phyloP scores from a whole-genome alignment of 805 yeast genomes.

The Candida maesae region DNA sequence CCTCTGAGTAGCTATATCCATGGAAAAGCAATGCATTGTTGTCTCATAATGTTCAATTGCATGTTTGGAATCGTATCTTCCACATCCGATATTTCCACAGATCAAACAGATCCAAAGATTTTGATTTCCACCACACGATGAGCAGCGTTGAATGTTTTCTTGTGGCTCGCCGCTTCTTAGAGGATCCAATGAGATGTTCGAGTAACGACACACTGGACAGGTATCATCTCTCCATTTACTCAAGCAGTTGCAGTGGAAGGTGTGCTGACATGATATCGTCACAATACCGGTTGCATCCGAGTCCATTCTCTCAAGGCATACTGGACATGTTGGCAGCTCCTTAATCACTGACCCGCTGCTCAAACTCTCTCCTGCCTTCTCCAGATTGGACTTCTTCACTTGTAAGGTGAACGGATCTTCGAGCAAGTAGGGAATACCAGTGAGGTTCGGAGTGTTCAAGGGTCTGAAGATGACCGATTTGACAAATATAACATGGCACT shows the following conservation, averaged over 20 bases:
- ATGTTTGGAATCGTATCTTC: constrained; percentile 80
- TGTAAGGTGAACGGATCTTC: constrained; percentile 66
- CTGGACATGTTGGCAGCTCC: constrained; percentile 91
- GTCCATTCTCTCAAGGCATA: constrained; percentile 86
- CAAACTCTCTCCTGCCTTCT: constrained; percentile 3
- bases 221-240: constrained; percentile 87
- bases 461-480: constrained; percentile 33
- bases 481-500: constrained; percentile 74
- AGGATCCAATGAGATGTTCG: constrained; percentile 37
- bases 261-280: constrained; percentile 90
- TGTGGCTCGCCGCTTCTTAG: constrained; percentile 20
- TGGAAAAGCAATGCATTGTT: constrained; percentile 85
- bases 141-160: constrained; percentile 29
- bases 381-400: constrained; percentile 13
- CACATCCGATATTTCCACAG: constrained; percentile 92
- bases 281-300: constrained; percentile 72
- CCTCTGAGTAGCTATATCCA: constrained; percentile 79
- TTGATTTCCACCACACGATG: constrained; percentile 51
- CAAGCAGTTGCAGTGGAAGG: constrained; percentile 85
- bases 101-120: constrained; percentile 87
- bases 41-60: constrained; percentile 76
- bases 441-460: constrained; percentile 19
- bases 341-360: constrained; percentile 28
- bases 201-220: constrained; percentile 87
- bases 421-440: constrained; percentile 60